phyloP scores from a whole-genome alignment of 164 flowering plant genomes.

The Cinnamomum chago region DNA sequence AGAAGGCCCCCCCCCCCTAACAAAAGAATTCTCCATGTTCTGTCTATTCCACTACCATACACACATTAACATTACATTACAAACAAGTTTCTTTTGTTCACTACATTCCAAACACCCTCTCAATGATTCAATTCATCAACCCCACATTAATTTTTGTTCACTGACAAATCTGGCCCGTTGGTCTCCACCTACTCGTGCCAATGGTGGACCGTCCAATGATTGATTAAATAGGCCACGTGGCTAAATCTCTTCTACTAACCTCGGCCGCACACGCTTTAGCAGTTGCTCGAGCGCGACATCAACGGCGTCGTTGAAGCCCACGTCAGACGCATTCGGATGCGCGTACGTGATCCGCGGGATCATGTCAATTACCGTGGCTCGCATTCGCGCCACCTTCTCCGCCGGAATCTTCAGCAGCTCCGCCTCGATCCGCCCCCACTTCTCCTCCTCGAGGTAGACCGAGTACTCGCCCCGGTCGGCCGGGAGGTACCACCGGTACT shows the following conservation, averaged over 20 bases:
- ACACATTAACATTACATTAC: too few relatives aligned
- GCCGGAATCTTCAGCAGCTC: constrained; percentile 27
- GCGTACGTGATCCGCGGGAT: constrained; percentile 51
- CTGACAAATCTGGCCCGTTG: too few relatives aligned
- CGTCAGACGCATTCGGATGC: constrained; percentile 39
- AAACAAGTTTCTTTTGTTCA: too few relatives aligned
- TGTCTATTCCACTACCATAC: too few relatives aligned
- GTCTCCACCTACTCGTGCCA: too few relatives aligned
- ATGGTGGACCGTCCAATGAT: too few relatives aligned
- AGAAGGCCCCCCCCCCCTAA: too few relatives aligned
- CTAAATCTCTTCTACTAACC: neutral
- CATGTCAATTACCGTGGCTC: constrained; percentile 36
- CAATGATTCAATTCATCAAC: too few relatives aligned
- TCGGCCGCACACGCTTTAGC: constrained; percentile 20
- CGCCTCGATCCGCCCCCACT: constrained; percentile 23
- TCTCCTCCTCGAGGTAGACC: constrained; percentile 34
- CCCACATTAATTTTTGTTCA: too few relatives aligned
- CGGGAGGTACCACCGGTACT: constrained; percentile 58
- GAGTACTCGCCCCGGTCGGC: constrained; percentile 33
- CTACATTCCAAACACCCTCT: too few relatives aligned
- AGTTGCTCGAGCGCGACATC: constrained; percentile 39
- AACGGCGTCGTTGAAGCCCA: constrained; percentile 38
- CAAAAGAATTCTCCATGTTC: too few relatives aligned
- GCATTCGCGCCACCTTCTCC: constrained; percentile 31
- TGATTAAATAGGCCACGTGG: neutral